Conservation (phyloP, 495 filamentous ascomycete genomes). For the Bacidia rubella region DNA sequence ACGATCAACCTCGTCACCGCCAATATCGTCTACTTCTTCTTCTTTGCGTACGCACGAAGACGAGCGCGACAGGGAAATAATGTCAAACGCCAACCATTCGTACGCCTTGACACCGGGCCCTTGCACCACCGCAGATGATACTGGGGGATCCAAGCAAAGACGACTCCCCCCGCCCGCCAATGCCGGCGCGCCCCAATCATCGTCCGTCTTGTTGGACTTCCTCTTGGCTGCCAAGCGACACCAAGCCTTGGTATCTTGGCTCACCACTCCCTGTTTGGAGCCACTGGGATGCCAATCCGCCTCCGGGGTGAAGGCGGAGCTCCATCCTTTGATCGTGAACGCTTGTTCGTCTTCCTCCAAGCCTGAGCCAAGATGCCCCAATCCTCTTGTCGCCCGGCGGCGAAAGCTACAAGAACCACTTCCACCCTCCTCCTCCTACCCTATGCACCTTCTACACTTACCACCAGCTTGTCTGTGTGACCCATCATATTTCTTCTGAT, state of each 20-base stretch:
- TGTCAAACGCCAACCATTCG: too few species aligned
- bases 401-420: background rate
- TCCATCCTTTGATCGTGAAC: background rate
- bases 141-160: too few species aligned
- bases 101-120: too few species aligned
- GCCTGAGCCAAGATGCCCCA: background rate
- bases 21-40: too few species aligned
- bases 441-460: background rate
- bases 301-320: background rate
- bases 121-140: too few species aligned
- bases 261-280: background rate
- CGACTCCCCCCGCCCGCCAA: background rate
- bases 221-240: background rate
- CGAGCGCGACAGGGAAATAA: too few species aligned
- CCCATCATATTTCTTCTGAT: background rate
- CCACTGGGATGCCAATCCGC: background rate
- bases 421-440: background rate
- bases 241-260: conserved; percentile 1
- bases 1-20: too few species aligned
- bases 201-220: background rate
- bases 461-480: background rate
- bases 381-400: background rate
- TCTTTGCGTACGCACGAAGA: too few species aligned
- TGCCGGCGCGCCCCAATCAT: background rate
- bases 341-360: background rate